Percentiles rank a stretch among this genome's conserved stretches.
These are phyloP conservation scores for Fonsecaea nubica DNA, from an alignment of 2,329 filamentous ascomycete genomes.

Conservation along the genomic window DNA sequence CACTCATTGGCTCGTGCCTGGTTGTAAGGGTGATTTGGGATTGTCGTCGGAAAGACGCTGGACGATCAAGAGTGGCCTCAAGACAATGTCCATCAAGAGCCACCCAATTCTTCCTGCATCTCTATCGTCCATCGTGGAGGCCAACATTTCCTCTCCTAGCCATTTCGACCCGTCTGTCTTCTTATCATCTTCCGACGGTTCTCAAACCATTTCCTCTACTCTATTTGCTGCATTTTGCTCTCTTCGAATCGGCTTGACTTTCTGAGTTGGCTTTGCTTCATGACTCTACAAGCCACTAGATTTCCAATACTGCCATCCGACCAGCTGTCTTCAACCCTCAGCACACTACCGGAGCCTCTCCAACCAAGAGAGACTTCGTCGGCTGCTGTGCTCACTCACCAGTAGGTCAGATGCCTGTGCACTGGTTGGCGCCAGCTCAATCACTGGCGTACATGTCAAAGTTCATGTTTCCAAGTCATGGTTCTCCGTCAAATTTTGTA, in stretches of 20 bases:
- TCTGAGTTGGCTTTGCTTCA: not conserved
- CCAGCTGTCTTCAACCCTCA: no score
- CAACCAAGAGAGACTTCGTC: no score
- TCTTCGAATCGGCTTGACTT: not conserved
- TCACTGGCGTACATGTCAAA: no score
- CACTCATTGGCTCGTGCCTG: not conserved
- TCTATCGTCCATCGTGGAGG: not conserved
- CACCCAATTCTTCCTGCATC: not conserved
- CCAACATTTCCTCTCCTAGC: not conserved
- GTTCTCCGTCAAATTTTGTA: no score
- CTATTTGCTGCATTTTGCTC: not conserved
- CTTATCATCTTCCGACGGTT: not conserved
- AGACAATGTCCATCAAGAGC: not conserved
- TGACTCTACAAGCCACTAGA: not conserved
- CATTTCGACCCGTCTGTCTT: not conserved
- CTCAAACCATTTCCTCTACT: not conserved
- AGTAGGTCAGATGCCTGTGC: no score
- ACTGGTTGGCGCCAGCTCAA: no score
- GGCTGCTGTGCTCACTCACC: no score
- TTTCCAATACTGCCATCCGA: not conserved
- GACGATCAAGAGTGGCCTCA: not conserved
- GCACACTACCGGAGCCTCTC: no score
- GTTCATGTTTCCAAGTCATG: no score
- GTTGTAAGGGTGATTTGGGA: not conserved
- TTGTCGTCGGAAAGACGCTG: not conserved